Conservation (phyloP, 2,329 filamentous ascomycete species). For the Apiospora hydei region DNA sequence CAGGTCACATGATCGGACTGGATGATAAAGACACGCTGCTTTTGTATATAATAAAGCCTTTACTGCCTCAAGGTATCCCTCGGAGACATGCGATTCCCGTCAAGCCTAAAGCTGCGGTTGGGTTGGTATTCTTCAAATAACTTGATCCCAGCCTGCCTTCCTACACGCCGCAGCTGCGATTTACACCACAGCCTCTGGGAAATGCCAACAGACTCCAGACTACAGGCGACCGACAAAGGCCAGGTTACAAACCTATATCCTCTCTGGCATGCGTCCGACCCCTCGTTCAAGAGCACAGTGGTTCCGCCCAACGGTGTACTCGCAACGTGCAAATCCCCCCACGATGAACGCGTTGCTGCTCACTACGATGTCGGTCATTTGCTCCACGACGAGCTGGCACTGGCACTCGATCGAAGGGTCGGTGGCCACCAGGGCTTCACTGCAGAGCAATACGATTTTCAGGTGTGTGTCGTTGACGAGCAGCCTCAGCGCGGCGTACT, state of each 20-base stretch:
- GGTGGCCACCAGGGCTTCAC: slow-evolving; percentile 28
- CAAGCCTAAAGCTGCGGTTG: background rate
- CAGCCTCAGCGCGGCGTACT: slow-evolving; percentile 38
- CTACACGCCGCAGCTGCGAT: background rate
- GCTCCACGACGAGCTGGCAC: background rate
- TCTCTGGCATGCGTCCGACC: background rate
- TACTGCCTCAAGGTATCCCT: background rate
- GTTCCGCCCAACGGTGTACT: background rate
- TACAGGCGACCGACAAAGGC: slow-evolving; percentile 9
- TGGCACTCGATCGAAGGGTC: background rate
- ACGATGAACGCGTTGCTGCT: background rate
- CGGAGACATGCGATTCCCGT: background rate
- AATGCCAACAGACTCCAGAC: slow-evolving; percentile 2
- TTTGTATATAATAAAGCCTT: background rate
- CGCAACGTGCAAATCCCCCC: background rate
- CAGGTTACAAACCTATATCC: background rate
- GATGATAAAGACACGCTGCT: background rate
- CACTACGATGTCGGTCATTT: slow-evolving; percentile 12
- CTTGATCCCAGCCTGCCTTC: slow-evolving; percentile 10
- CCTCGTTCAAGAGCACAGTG: background rate
- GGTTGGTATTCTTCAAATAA: slow-evolving; percentile 16
- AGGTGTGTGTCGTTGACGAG: slow-evolving; percentile 36
- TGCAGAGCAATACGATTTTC: background rate
- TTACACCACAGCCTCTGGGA: slow-evolving; percentile 2
- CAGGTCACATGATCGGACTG: background rate